phyloP scores from a whole-genome alignment of 2,329 filamentous ascomycete genomes.

The Talaromyces verruculosus region DNA sequence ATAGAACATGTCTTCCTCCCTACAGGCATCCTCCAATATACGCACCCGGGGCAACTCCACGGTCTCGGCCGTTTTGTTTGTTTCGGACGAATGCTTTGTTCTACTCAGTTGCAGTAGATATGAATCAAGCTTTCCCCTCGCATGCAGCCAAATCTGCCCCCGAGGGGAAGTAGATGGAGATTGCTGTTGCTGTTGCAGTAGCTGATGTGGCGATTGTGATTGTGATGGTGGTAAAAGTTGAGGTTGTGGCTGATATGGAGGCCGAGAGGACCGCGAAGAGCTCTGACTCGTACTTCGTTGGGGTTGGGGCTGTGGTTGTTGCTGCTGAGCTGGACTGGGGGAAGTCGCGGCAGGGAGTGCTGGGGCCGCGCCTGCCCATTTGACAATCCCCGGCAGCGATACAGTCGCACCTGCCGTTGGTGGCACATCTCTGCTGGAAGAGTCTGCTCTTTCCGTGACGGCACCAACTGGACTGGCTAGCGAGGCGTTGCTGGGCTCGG shows the following conservation, averaged over 20 bases:
- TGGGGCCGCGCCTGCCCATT: not conserved
- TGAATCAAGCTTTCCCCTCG: slow-evolving; percentile 23
- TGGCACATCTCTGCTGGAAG: not conserved
- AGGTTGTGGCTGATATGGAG: not conserved
- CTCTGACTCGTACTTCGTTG: not conserved
- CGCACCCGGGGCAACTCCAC: slow-evolving; percentile 47
- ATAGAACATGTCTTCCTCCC: slow-evolving; percentile 60
- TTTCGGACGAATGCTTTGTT: slow-evolving; percentile 31
- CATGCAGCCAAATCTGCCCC: slow-evolving; percentile 20
- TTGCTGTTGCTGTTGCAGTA: not conserved
- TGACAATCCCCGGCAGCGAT: not conserved
- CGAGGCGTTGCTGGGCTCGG: slow-evolving; percentile 32
- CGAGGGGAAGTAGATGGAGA: not conserved
- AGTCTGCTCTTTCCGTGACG: slow-evolving; percentile 20
- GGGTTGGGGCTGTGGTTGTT: not conserved
- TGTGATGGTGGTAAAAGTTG: not conserved
- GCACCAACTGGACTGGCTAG: slow-evolving; percentile 29
- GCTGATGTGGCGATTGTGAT: not conserved
- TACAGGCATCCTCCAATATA: slow-evolving; percentile 60
- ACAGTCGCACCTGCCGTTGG: not conserved
- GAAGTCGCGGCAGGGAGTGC: not conserved
- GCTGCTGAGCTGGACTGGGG: not conserved
- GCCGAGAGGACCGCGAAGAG: not conserved
- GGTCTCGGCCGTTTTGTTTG: slow-evolving; percentile 32
- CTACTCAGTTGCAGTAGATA: slow-evolving; percentile 21